Percentiles rank a stretch among this genome's conserved stretches.
Conservation (phyloP, 2,329 filamentous ascomycete genomes). For the Grosmannia serpens region DNA sequence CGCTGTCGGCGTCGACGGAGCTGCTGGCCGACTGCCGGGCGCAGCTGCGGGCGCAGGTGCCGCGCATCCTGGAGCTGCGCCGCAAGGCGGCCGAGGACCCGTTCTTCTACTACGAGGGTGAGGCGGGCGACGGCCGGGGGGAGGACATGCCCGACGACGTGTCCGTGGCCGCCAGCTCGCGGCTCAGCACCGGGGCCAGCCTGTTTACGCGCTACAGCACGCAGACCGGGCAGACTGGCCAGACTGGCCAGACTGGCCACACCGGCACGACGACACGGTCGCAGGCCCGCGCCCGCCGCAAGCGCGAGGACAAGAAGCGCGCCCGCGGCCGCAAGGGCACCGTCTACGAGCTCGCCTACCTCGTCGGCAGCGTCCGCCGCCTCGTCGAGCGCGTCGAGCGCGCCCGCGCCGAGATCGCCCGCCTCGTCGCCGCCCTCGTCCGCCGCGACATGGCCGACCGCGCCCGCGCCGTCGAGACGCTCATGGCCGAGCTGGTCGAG, state of each 20-base stretch:
- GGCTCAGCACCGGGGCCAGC: conserved; percentile 70
- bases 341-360: conserved; percentile 95
- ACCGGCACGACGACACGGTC: conserved; percentile 9
- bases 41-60: conserved; percentile 75
- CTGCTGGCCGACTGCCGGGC: conserved; percentile 85
- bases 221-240: conserved; percentile 22
- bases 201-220: conserved; percentile 86
- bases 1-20: conserved; percentile 73
- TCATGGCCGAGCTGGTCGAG: conserved; percentile 63
- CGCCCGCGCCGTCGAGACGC: conserved; percentile 62
- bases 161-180: conserved; percentile 71
- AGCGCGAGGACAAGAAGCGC: conserved; percentile 87
- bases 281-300: conserved; percentile 64
- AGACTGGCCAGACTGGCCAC: conserved; percentile 8
- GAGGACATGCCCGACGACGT: conserved; percentile 66
- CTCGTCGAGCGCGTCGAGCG: conserved; percentile 73
- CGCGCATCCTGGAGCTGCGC: conserved; percentile 73
- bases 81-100: conserved; percentile 74
- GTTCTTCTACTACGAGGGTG: conserved; percentile 77
- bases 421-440: conserved; percentile 65
- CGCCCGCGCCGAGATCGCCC: conserved; percentile 58
- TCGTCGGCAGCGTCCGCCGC: conserved; percentile 75
- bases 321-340: conserved; percentile 92
- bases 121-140: conserved; percentile 29
- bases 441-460: conserved; percentile 79